These are phyloP conservation scores for Brasilioporus rufonigricans DNA, from an alignment of 768 basidiomycete species.

Conservation along the genomic window DNA sequence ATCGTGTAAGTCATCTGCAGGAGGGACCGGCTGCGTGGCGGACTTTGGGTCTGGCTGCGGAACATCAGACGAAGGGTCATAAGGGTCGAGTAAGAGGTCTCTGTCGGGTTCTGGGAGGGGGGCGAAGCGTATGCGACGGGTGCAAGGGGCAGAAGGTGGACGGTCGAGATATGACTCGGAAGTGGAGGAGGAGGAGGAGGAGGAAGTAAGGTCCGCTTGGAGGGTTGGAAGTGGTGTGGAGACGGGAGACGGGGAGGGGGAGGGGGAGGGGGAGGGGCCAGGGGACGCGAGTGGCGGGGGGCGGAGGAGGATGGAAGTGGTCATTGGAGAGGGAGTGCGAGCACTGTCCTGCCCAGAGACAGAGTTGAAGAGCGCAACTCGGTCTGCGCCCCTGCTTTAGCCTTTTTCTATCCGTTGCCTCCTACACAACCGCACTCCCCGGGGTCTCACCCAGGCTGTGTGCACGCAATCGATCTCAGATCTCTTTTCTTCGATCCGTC, in stretches of 20 bases:
- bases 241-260: slow-evolving; percentile 6
- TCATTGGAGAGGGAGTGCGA: slow-evolving; percentile 15
- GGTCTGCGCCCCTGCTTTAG: slow-evolving; percentile 2
- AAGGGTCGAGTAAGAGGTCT: slow-evolving; percentile 26
- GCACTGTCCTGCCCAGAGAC: neutral
- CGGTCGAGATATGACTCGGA: slow-evolving; percentile 21
- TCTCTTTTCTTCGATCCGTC: neutral
- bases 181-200: slow-evolving; percentile 19
- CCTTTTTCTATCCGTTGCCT: slow-evolving; percentile 12
- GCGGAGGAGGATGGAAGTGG: slow-evolving; percentile 23
- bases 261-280: neutral
- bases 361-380: neutral
- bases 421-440: slow-evolving; percentile 6
- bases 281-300: slow-evolving; percentile 1
- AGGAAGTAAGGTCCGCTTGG: slow-evolving; percentile 11
- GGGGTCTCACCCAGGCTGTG: slow-evolving; percentile 25
- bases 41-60: slow-evolving; percentile 18
- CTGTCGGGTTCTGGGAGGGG: slow-evolving; percentile 78
- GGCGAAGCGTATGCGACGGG: slow-evolving; percentile 67
- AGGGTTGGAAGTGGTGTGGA: slow-evolving; percentile 13
- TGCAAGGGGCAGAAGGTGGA: slow-evolving; percentile 8
- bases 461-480: slow-evolving; percentile 17
- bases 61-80: no score
- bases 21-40: neutral
- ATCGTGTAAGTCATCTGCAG: slow-evolving; percentile 4